Evolutionary conservation across 176 grass and related monocot genomes (phyloP).

Genomic region (barley (Hordeum vulgare)): MorexV3_pseudomolecules_assembly NC_058519.1:388002953-388003452

Average conservation of each 20-base stretch:
- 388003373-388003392: constrained; percentile 18
- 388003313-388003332: constrained; percentile 3
- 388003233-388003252: constrained; percentile 12
- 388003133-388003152: constrained; percentile 19
- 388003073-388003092: constrained; percentile 35
- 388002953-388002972: constrained; percentile 52
- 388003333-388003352: not conserved
- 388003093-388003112: constrained; percentile 33
- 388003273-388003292: constrained; percentile 38
- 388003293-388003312: constrained; percentile 29
- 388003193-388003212: constrained; percentile 31
- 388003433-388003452: not conserved
- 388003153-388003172: constrained; percentile 35
- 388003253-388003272: constrained; percentile 33
- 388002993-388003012: constrained; percentile 63
- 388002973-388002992: constrained; percentile 75
- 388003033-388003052: not conserved
- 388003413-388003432: not conserved
- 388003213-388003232: not conserved
- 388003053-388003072: not conserved
- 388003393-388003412: not conserved
- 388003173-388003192: constrained; percentile 8
- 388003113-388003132: constrained; percentile 26
- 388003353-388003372: constrained; percentile 50
- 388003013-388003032: constrained; percentile 32